phyloP scores from a whole-genome alignment of 805 yeast genomes.

The Teunomyces funiuensis region DNA sequence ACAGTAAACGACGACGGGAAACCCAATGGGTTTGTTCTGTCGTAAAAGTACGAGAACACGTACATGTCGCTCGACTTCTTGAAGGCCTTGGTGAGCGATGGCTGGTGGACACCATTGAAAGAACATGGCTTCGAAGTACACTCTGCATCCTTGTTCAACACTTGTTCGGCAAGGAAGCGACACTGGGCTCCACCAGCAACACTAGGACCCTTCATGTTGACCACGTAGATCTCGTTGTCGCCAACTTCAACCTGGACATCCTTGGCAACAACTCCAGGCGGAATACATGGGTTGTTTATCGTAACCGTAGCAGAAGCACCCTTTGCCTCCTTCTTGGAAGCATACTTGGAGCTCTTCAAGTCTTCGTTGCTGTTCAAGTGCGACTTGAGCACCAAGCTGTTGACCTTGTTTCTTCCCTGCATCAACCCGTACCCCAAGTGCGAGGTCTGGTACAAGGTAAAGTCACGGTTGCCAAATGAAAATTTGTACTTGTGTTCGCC shows the following conservation, averaged over 20 bases:
- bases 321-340: constrained; percentile 34
- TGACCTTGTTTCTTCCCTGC: constrained; percentile 87
- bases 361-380: constrained; percentile 34
- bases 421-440: constrained; percentile 95
- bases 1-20: constrained; percentile 90
- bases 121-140: constrained; percentile 85
- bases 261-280: constrained; percentile 68
- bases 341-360: constrained; percentile 17
- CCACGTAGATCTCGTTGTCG: constrained; percentile 44
- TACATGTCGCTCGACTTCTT: constrained; percentile 71
- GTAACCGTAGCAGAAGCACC: constrained; percentile 42
- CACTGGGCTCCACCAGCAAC: constrained; percentile 79
- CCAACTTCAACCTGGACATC: constrained; percentile 60
- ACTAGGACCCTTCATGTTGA: constrained; percentile 64
- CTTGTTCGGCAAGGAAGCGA: constrained; percentile 75
- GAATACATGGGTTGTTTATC: constrained; percentile 79
- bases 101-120: constrained; percentile 97
- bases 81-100: constrained; percentile 80
- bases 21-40: constrained; percentile 90
- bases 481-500: constrained; percentile 88
- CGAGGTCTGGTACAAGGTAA: constrained; percentile 85
- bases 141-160: constrained; percentile 77
- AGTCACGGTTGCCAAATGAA: constrained; percentile 77
- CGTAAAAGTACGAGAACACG: constrained; percentile 93
- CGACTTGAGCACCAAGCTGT: constrained; percentile 58